Conservation (phyloP, 2,329 filamentous ascomycete species). For the Botryotinia globosa region DNA sequence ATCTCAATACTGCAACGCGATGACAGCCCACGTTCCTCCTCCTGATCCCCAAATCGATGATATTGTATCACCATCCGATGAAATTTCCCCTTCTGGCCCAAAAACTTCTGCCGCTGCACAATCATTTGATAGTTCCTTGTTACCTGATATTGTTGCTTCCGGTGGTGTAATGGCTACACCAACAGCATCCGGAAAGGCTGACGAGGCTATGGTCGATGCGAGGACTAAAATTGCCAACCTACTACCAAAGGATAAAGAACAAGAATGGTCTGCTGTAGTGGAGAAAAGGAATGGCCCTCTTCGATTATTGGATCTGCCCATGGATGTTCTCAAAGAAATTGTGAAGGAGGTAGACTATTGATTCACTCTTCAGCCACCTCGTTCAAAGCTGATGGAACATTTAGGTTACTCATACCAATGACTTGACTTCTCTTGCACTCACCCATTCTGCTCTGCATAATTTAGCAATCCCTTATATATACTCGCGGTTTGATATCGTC, state of each 20-base stretch:
- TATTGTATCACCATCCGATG: constrained; percentile 35
- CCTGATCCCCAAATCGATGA: constrained; percentile 33
- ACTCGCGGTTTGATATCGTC: constrained; percentile 82
- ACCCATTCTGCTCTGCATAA: constrained; percentile 75
- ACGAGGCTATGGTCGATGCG: constrained; percentile 31
- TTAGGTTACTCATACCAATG: constrained; percentile 77
- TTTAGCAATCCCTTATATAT: constrained; percentile 74
- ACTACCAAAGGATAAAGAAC: constrained; percentile 55
- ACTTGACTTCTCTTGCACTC: constrained; percentile 73
- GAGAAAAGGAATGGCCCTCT: constrained; percentile 55
- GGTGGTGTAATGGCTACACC: constrained; percentile 16
- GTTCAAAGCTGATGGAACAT: constrained; percentile 15
- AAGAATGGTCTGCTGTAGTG: constrained; percentile 65
- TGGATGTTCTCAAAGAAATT: constrained; percentile 75
- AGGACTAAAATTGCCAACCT: constrained; percentile 42
- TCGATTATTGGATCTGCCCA: constrained; percentile 68
- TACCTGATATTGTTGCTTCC: constrained; percentile 25
- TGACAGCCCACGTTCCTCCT: constrained; percentile 32
- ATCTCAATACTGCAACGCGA: constrained; percentile 19
- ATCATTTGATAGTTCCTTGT: constrained; percentile 28
- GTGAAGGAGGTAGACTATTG: constrained; percentile 64
- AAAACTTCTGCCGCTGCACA: constrained; percentile 36
- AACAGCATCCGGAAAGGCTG: constrained; percentile 26
- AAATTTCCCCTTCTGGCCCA: constrained; percentile 30
- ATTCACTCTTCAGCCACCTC: background rate